A percentile compares a stretch with the other conserved stretches of the same genome.
These are phyloP conservation scores for Adiantum capillusveneris DNA, from an alignment of 75 land plant genomes.

Conservation along the genomic window DNA sequence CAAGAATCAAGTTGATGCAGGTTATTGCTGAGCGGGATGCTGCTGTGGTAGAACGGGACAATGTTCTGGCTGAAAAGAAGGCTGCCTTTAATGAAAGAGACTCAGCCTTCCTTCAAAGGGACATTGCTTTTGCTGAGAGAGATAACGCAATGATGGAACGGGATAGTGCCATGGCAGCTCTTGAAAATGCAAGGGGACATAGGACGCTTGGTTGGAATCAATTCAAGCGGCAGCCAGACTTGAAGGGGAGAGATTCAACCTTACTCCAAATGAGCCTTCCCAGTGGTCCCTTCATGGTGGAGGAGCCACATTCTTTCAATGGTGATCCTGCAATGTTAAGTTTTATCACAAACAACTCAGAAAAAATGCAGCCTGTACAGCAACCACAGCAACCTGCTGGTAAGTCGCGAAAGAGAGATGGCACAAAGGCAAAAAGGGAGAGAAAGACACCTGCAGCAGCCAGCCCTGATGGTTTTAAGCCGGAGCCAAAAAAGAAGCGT, in stretches of 20 bases:
- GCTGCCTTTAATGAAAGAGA: conserved; percentile 28
- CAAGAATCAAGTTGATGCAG: conserved; percentile 12
- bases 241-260: neutral
- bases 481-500: neutral
- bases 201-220: conserved; percentile 13
- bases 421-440: conserved; percentile 3
- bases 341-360: neutral
- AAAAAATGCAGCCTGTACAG: neutral
- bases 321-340: neutral
- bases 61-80: conserved; percentile 29
- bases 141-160: conserved; percentile 27
- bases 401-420: neutral
- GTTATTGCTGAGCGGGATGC: conserved; percentile 34
- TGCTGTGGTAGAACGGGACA: conserved; percentile 26
- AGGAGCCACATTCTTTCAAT: neutral
- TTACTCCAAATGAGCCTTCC: conserved; percentile 4
- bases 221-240: conserved; percentile 1
- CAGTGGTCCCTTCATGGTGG: neutral
- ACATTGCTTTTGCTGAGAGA: conserved; percentile 30
- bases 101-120: conserved; percentile 29
- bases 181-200: conserved; percentile 12
- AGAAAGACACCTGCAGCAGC: too few relatives aligned
- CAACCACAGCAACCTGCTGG: neutral
- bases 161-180: conserved; percentile 31
- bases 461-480: neutral